These are phyloP conservation scores for Trapa bicornis DNA, from an alignment of 345 rosid genomes.

Conservation along the genomic window DNA sequence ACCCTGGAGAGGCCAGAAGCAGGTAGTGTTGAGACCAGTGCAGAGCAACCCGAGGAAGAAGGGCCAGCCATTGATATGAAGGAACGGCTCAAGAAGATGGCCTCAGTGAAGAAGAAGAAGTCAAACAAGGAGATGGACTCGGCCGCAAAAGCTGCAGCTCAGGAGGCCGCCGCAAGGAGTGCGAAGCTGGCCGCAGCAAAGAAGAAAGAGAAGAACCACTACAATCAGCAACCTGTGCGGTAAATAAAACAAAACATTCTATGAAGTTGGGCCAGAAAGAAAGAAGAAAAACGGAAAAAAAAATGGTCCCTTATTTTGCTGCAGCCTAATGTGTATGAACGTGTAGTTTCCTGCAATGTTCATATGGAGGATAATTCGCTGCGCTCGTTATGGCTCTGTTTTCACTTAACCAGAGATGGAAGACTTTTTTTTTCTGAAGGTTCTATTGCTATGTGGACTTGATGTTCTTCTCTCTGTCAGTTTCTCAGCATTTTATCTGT, in stretches of 20 bases:
- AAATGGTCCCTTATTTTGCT: background rate
- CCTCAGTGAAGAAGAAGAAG: constrained; percentile 49
- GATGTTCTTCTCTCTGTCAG: too few relatives aligned
- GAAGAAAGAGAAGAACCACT: constrained; percentile 67
- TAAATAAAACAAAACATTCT: constrained; percentile 9
- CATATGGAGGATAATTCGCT: constrained; percentile 10
- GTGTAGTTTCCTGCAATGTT: constrained; percentile 20
- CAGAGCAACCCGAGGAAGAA: constrained; percentile 18
- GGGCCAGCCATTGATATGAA: constrained; percentile 36
- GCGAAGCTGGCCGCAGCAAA: constrained; percentile 65
- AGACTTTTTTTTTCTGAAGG: too few relatives aligned
- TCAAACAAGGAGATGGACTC: constrained; percentile 47
- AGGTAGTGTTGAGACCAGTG: background rate
- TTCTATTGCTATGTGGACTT: too few relatives aligned
- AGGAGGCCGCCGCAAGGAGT: constrained; percentile 61
- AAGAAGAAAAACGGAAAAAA: background rate
- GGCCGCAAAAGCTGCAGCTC: constrained; percentile 56
- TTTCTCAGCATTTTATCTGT: too few relatives aligned
- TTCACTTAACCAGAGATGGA: background rate
- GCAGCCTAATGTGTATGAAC: constrained; percentile 11
- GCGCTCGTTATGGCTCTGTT: background rate
- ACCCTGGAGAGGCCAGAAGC: background rate
- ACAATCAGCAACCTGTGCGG: constrained; percentile 68
- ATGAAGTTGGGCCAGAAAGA: too few relatives aligned
- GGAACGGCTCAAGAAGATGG: constrained; percentile 47